Base-by-base conservation (phyloP, 1,139 yeast species). In the Candida sanyaensis region DNA sequence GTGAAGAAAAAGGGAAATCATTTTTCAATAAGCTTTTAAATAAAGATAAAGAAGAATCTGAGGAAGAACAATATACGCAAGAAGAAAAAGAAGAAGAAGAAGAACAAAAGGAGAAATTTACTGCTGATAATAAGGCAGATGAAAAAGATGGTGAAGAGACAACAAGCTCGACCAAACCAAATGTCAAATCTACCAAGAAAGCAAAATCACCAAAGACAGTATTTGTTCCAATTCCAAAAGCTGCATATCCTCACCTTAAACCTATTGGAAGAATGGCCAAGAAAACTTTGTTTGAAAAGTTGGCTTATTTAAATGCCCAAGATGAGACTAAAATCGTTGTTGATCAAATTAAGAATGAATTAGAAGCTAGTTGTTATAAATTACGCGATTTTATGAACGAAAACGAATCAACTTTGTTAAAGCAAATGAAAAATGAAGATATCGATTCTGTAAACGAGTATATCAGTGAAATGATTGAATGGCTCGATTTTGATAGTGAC, bases 401-500 rank as follows among this genome's bases (percentile, higher is more conserved):
- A 36, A 74, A 81, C 34, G 78, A 76, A 36, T 72, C 68, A 1
- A 64, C 63, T 2, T 53, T 71, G 6, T 72, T 75, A 8, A 57
- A 63, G 9, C 70, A 69, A 10, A 56, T 77, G 17, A 45, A 74
- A 2, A 69, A 66, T 4, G 61, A 62, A 8, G 71, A 78, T 5
- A 55, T 73, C 1, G 61, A 62, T 0, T 55, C 55, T 8, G 57
- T 61, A 37, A 53, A 58, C 29, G 40, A 53, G 3, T 54, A 56
- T 32, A 77, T 86, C 2, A 54, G 70, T 29, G 84, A 82, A 24
- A 68, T 76, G 24, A 68, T 87, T 45, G 95, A 87, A 53, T 89
- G 96, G 96, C 70, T 90, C 34, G 96, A 89, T 47, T 83, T 80
- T 55, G 92, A 85, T 23, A 79, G 89, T 46, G 88, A 83, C 48